These are phyloP conservation scores for Acidiella bohemica DNA, from an alignment of 495 filamentous ascomycete genomes.

Conservation along the genomic window DNA sequence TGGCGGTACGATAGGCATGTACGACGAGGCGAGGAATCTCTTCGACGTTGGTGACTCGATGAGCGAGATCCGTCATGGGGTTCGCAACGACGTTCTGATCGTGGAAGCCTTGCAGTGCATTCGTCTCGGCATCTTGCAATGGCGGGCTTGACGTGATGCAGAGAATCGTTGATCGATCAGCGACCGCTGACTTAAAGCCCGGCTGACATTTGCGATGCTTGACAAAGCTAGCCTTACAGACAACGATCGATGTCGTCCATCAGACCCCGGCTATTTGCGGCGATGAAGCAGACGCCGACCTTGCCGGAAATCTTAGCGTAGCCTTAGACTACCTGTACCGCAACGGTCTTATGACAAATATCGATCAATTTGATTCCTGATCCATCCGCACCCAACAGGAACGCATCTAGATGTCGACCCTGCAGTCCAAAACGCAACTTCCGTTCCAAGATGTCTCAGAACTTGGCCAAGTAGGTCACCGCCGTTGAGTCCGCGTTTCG, in stretches of 20 bases:
- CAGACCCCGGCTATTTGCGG: constrained; percentile 22
- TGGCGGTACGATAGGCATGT: constrained; percentile 16
- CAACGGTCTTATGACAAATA: constrained; percentile 23
- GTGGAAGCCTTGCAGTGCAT: constrained; percentile 21
- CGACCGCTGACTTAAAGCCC: constrained; percentile 20
- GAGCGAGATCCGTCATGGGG: constrained; percentile 22
- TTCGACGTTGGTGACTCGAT: constrained; percentile 20
- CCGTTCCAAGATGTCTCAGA: constrained; percentile 16
- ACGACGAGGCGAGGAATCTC: constrained; percentile 21
- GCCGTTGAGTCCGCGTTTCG: constrained; percentile 16
- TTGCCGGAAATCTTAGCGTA: constrained; percentile 22
- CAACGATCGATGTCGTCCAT: neutral
- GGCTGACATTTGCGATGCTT: no score
- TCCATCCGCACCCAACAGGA: constrained; percentile 22
- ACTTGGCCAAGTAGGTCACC: constrained; percentile 23
- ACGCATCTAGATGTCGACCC: constrained; percentile 24
- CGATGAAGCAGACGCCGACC: constrained; percentile 20
- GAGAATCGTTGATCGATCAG: constrained; percentile 23
- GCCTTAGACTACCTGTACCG: constrained; percentile 23
- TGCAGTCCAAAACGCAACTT: constrained; percentile 24
- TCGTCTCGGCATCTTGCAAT: constrained; percentile 22
- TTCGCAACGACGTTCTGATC: constrained; percentile 22
- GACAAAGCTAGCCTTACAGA: no score
- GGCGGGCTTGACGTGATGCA: constrained; percentile 19
- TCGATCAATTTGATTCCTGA: constrained; percentile 23